Base-by-base conservation (phyloP, 148 eudicot genomes). In the Diospyros kaki region DNA sequence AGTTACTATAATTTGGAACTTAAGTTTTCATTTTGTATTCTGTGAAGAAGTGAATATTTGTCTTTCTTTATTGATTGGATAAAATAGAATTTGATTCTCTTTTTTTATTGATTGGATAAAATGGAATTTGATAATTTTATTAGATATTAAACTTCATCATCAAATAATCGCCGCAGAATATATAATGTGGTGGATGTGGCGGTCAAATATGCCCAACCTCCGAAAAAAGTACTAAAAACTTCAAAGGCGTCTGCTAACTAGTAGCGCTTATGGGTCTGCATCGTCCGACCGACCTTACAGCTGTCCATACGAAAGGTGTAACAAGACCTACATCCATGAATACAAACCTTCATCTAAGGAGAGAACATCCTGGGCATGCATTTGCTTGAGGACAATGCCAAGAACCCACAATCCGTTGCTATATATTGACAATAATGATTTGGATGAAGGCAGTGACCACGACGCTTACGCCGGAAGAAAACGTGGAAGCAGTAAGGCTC, bases 261-360 rank as follows among this genome's bases (percentile, higher is more conserved):
- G n/a, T 28, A 28, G 62, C 6, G 45, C 90, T 60, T 81, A 87
- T 70, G 91, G 76, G 58, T 86, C 94, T 17, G 83, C 89, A 62
- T 84, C 97, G 48, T 80, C 91, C 1, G 92, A 92, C 48, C 87
- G 98, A 51, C 97, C 98, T 12, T 90, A 86, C 73, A 78, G 82
- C 6, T 95, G 98, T 71, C 98, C 96, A 0, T 95, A 92, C 41
- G 92, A 90, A 82, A 96, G 97, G 55, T 95, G 98, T 67, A 89
- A 80, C 46, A 95, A 95, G 81, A 94, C 96, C 51, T 95, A 95
- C 75, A 95, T 92, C 61, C 98, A 95, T 42, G 98, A 95, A 76
- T 95, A 95, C 82, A 95, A 95, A 92, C 68, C 96, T 95, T 64
- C 98, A 95, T 78, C 76, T 95, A 43, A 85, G 89, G 64, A 81